A percentile compares a stretch with the other conserved stretches of the same genome.
phyloP scores from a whole-genome alignment of 2,329 filamentous ascomycete species.

The Cercospora citrullina region DNA sequence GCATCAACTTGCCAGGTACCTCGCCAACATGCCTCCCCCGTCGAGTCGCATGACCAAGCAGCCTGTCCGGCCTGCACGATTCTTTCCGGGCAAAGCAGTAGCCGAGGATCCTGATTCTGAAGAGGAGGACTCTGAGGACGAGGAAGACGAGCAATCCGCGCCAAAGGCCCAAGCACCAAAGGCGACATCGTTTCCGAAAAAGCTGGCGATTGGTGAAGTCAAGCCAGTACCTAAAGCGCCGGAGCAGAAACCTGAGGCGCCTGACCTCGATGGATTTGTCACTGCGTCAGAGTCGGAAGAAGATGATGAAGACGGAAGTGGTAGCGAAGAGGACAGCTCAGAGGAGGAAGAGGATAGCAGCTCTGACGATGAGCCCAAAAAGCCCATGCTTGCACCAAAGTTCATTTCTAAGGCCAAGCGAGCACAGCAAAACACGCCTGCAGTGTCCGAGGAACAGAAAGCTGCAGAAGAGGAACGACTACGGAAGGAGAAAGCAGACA shows the following conservation, averaged over 20 bases:
- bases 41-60: slow-evolving; percentile 85
- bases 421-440: slow-evolving; percentile 39
- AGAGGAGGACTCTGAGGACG: slow-evolving; percentile 51
- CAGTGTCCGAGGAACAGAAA: slow-evolving; percentile 42
- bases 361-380: slow-evolving; percentile 59
- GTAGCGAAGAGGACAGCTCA: slow-evolving; percentile 46
- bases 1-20: neutral
- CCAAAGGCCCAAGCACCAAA: slow-evolving; percentile 44
- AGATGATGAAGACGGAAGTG: slow-evolving; percentile 40
- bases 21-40: slow-evolving; percentile 62
- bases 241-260: slow-evolving; percentile 33
- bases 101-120: slow-evolving; percentile 50
- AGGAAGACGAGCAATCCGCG: slow-evolving; percentile 49
- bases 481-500: slow-evolving; percentile 71
- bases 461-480: slow-evolving; percentile 56
- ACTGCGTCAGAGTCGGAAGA: slow-evolving; percentile 53
- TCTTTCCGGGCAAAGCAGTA: slow-evolving; percentile 78
- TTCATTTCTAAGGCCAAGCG: slow-evolving; percentile 66
- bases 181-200: slow-evolving; percentile 51
- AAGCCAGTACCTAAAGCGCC: slow-evolving; percentile 34
- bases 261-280: slow-evolving; percentile 57
- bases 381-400: slow-evolving; percentile 62
- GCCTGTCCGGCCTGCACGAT: slow-evolving; percentile 73
- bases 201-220: slow-evolving; percentile 43
- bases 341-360: slow-evolving; percentile 60